Base-by-base conservation (phyloP, 2,329 filamentous ascomycete species). In the Penicillium sp. region DNA sequence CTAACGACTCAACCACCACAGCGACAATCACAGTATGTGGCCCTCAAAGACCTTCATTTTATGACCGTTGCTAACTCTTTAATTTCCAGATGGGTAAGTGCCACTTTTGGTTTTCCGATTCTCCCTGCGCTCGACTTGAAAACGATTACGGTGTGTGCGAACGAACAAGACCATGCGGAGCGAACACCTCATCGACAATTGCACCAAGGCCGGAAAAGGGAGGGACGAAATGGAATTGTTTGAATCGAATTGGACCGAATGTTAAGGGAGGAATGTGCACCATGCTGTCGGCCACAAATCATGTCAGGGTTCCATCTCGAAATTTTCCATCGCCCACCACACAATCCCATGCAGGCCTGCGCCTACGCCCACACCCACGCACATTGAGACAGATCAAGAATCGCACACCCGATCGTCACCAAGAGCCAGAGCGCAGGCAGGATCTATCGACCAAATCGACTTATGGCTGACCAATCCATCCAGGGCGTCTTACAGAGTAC, bases 401-500 rank as follows among this genome's bases (percentile, higher is more conserved):
- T 52, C 48, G 56, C 62, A 55, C 55, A 63, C 49, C 48, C 48
- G 49, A 36, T 43, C 9, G 23, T 40, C 23, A 27, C 23, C 27
- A 20, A 26, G 39, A 42, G 39, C 23, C 3, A 24, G 6, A 12
- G 39, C 39, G 39, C 51, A 54, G 58, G 47, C 24, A 58, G 47
- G 51, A 55, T 46, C n/a, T 17, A 29, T 34, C 29, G 30, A 29
- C 32, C 10, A 18, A 27, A 32, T 26, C 34, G 49, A 58, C 61
- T 56, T 49, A 51, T 64, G 42, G 63, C 69, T 73, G 63, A 73
- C 66, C 64, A 60, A 62, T 63, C 59, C 57, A 61, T 62, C 56
- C 79, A 99, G 94, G 92, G 91, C 94, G 94, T 87, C 92, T 99
- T 84, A 90, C 91, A 80, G 94, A 99, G 88, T 99, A 96, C 87